Conservation (phyloP, 2,329 filamentous ascomycete species). For the Cytospora chrysosperma region DNA sequence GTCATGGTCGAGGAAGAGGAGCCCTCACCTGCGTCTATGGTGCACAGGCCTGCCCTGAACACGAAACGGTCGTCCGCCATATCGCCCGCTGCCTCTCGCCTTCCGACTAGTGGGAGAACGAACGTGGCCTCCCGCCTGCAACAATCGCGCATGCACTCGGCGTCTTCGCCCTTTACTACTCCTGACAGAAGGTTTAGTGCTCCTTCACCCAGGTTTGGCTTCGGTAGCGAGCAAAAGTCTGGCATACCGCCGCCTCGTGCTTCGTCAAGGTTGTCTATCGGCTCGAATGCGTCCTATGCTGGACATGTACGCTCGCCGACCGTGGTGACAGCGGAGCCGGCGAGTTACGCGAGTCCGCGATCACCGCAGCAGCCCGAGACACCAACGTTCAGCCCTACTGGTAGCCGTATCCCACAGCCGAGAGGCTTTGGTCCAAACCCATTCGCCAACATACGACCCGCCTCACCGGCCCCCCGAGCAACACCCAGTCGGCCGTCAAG, state of each 20-base stretch:
- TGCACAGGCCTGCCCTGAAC: conserved; percentile 18
- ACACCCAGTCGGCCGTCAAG: conserved; percentile 26
- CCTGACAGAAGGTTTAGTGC: conserved; percentile 14
- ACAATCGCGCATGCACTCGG: conserved; percentile 8
- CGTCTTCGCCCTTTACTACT: background rate
- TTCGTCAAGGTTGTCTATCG: conserved; percentile 40
- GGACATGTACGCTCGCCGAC: conserved; percentile 44
- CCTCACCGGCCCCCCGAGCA: conserved; percentile 11
- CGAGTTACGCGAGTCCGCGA: conserved; percentile 54
- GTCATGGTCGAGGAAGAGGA: conserved; percentile 57
- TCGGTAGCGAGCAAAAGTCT: conserved; percentile 28
- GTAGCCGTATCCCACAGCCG: conserved; percentile 20
- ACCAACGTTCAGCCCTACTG: conserved; percentile 23
- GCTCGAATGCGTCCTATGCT: conserved; percentile 19
- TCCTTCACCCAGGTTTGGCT: conserved; percentile 14
- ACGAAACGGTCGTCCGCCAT: conserved; percentile 21
- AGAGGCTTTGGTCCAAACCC: conserved; percentile 18
- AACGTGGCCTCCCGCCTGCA: conserved; percentile 16
- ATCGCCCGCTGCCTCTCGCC: conserved; percentile 5
- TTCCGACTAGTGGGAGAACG: conserved; percentile 12
- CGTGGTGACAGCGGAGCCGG: conserved; percentile 43
- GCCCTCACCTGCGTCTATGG: conserved; percentile 25
- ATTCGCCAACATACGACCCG: conserved; percentile 23
- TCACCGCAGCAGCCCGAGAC: conserved; percentile 32
- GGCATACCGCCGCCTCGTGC: conserved; percentile 39